A percentile compares a stretch with the other conserved stretches of the same genome.
phyloP scores from a whole-genome alignment of 2,329 filamentous ascomycete species.

The Xylaria sp. region DNA sequence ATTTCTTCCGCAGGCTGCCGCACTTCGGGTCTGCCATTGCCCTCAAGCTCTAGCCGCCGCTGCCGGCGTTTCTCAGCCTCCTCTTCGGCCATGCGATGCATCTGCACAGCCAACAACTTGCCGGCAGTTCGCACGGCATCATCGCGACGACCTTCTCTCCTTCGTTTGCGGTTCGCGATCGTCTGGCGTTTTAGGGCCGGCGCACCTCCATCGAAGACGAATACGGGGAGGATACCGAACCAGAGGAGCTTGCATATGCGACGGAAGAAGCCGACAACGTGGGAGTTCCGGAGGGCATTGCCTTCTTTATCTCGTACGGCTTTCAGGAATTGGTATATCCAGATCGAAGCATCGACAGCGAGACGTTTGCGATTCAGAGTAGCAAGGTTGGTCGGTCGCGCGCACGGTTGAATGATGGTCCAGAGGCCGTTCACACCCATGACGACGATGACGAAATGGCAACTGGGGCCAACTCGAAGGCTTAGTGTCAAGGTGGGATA shows the following conservation, averaged over 20 bases:
- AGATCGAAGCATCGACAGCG: constrained; percentile 97
- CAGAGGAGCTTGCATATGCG: constrained; percentile 97
- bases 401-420: constrained; percentile 95
- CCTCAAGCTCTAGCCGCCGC: constrained; percentile 57
- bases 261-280: constrained; percentile 97
- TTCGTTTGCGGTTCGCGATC: constrained; percentile 79
- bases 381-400: constrained; percentile 94
- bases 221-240: constrained; percentile 95
- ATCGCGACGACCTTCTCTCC: constrained; percentile 88
- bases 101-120: constrained; percentile 91
- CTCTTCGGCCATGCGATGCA: constrained; percentile 90
- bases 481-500: constrained; percentile 33
- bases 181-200: constrained; percentile 92
- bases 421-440: constrained; percentile 99
- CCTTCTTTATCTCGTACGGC: constrained; percentile 98
- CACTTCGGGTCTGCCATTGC: constrained; percentile 51
- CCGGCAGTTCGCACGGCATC: constrained; percentile 93
- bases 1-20: constrained; percentile 73
- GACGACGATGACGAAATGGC: constrained; percentile 34
- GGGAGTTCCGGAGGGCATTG: constrained; percentile 93
- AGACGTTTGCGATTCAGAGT: constrained; percentile 96
- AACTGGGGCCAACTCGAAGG: constrained; percentile 23
- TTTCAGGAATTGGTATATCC: constrained; percentile 99
- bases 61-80: constrained; percentile 74
- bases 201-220: constrained; percentile 97